phyloP scores from a whole-genome alignment of 306 rosid genomes.

The Abrus pulchellus region DNA sequence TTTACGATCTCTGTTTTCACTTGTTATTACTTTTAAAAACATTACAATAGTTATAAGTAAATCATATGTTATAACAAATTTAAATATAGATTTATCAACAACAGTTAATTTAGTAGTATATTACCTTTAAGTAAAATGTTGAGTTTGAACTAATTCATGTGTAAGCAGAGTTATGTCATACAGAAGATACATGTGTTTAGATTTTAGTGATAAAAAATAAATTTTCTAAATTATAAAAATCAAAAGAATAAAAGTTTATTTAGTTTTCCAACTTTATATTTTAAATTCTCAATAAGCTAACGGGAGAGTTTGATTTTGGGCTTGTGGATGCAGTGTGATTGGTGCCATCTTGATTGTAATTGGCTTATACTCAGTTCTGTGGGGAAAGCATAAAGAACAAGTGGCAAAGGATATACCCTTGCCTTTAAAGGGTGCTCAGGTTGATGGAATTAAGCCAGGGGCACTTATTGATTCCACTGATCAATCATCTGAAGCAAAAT shows the following conservation, averaged over 20 bases:
- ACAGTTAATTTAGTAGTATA: too few relatives aligned
- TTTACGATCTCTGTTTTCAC: too few relatives aligned
- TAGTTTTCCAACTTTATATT: background rate
- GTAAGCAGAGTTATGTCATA: too few relatives aligned
- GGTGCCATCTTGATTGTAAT: slow-evolving; percentile 71
- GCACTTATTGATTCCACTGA: slow-evolving; percentile 29
- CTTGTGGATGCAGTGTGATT: slow-evolving; percentile 61
- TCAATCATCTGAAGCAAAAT: slow-evolving; percentile 26
- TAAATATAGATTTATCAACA: background rate
- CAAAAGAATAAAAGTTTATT: background rate
- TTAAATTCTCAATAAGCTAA: background rate
- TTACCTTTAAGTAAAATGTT: too few relatives aligned
- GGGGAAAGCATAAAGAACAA: slow-evolving; percentile 90
- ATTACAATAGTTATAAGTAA: background rate
- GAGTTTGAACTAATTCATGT: too few relatives aligned
- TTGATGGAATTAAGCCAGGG: slow-evolving; percentile 33
- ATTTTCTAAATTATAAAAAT: background rate
- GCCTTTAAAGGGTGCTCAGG: slow-evolving; percentile 53
- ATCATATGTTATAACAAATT: background rate
- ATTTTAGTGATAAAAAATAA: background rate
- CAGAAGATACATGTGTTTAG: too few relatives aligned
- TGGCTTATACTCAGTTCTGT: slow-evolving; percentile 80
- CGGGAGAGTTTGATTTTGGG: slow-evolving; percentile 5
- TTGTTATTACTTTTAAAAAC: background rate
- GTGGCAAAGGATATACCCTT: slow-evolving; percentile 56